Evolutionary conservation across 805 yeast species (phyloP).

Genomic region (Saccharomycopsis fibuligera): DNA sequence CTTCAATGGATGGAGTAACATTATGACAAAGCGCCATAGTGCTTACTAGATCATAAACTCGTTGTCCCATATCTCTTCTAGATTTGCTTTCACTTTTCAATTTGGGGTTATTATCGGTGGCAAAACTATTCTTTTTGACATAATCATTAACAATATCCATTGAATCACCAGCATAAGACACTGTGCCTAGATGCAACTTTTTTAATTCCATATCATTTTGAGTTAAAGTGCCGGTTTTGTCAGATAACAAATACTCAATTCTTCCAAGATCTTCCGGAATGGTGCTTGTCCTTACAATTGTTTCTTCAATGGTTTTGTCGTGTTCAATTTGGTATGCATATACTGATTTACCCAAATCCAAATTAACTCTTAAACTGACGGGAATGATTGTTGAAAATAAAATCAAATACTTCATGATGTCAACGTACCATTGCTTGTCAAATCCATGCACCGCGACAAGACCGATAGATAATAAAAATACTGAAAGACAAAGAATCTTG

Average conservation of each 20-base stretch:
- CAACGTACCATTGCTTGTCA: slow-evolving; percentile 66
- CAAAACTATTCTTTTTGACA: slow-evolving; percentile 33
- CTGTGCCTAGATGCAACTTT: slow-evolving; percentile 86
- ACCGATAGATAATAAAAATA: slow-evolving; percentile 66
- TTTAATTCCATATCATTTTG: slow-evolving; percentile 97
- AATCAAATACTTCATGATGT: slow-evolving; percentile 83
- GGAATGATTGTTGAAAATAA: slow-evolving; percentile 94
- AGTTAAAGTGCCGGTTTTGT: slow-evolving; percentile 95
- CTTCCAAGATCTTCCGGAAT: slow-evolving; percentile 98
- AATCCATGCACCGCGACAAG: slow-evolving; percentile 81
- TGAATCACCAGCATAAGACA: slow-evolving; percentile 86
- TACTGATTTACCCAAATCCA: slow-evolving; percentile 92
- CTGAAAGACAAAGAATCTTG: slow-evolving; percentile 82
- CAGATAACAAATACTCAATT: slow-evolving; percentile 85
- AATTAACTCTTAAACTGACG: slow-evolving; percentile 86
- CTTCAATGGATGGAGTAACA: slow-evolving; percentile 88
- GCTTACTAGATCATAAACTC: slow-evolving; percentile 73
- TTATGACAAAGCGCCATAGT: slow-evolving; percentile 94
- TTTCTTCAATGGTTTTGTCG: slow-evolving; percentile 71
- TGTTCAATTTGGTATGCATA: slow-evolving; percentile 94
- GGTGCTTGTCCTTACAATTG: slow-evolving; percentile 93
- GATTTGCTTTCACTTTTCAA: slow-evolving; percentile 30
- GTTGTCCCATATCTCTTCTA: slow-evolving; percentile 64
- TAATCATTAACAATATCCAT: slow-evolving; percentile 81
- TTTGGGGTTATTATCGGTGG: slow-evolving; percentile 21